phyloP scores from a whole-genome alignment of 306 rosid genomes.

The Trifolium pratense region DNA sequence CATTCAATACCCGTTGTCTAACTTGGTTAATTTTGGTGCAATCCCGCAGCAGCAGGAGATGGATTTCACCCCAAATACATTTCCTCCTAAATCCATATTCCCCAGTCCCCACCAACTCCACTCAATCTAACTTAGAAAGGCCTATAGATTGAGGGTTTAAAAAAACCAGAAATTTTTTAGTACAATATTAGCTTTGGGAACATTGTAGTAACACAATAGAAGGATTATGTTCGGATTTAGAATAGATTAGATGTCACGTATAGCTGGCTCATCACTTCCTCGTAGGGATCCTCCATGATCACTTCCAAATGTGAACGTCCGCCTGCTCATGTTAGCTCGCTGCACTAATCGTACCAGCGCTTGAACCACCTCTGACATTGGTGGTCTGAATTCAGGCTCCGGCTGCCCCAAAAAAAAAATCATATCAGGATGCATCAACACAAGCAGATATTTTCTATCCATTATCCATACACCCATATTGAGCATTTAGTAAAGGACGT shows the following conservation, averaged over 20 bases:
- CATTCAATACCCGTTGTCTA: constrained; percentile 45
- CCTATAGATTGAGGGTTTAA: constrained; percentile 30
- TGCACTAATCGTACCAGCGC: constrained; percentile 90
- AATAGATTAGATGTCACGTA: constrained; percentile 48
- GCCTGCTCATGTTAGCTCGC: constrained; percentile 97
- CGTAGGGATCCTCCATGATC: constrained; percentile 74
- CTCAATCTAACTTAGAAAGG: constrained; percentile 30
- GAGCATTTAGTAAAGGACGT: background rate
- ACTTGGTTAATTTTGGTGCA: no score
- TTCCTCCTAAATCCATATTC: no score
- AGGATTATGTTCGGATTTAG: no score
- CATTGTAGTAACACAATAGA: constrained; percentile 1
- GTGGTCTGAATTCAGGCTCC: constrained; percentile 99
- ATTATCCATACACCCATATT: background rate
- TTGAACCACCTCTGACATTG: constrained; percentile 97
- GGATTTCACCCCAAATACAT: no score
- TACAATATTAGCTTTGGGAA: constrained; percentile 25
- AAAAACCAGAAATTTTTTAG: constrained; percentile 1
- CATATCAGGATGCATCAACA: constrained; percentile 2
- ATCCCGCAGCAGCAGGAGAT: no score
- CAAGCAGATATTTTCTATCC: constrained; percentile 17
- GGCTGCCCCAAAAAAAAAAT: constrained; percentile 58
- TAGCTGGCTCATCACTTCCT: constrained; percentile 56
- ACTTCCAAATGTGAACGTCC: constrained; percentile 84
- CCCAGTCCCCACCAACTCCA: no score